Base-by-base conservation (phyloP, 2,329 filamentous ascomycete species). In the Fusarium pseudocircinatum region DNA sequence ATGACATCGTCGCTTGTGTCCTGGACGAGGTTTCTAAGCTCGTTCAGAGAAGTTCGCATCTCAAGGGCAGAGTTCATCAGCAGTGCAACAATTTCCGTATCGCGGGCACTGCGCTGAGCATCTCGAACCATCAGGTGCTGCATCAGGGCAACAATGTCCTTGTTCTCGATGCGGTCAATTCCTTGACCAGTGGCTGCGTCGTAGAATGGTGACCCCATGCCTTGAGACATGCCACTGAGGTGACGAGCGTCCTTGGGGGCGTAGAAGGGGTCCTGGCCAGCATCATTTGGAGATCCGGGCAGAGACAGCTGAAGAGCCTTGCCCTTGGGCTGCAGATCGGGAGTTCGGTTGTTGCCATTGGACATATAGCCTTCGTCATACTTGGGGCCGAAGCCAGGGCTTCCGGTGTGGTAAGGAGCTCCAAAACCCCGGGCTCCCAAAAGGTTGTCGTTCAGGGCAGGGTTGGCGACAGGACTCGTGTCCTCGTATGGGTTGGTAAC, bases 101-200 rank as follows among this genome's bases (percentile, higher is more conserved):
- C 96, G 49, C 96, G 90, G 50, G 96, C 96, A 82, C 96, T 98
- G 67, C 96, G 92, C 83, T 98, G 96, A 44, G 96, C 96, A 84
- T 99, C 96, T 40, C 96, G 93, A 72, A 98, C 96, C 81, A 97
- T 98, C 71, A 99, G 91, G 82, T 99, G 96, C 80, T 99, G 96
- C 96, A 99, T 99, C 69, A 99, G 85, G 30, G 96, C 94, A 72
- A 99, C 93, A 77, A 99, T 97, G 79, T 99, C 96, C 83, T 97
- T 96, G 50, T 95, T 97, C 81, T 98, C 93, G 58, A 99, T 98
- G 53, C 92, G 89, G 75, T 98, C 95, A 59, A 97, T 93, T 39
- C 95, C 95, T 70, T 90, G 91, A 59, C 96, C 96, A 4, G 94
- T 97, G 7, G 95, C 89, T 67, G 94, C 91, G 80, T 99, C 96